Conservation (phyloP, 306 rosid species). For the Fagus crenata region DNA sequence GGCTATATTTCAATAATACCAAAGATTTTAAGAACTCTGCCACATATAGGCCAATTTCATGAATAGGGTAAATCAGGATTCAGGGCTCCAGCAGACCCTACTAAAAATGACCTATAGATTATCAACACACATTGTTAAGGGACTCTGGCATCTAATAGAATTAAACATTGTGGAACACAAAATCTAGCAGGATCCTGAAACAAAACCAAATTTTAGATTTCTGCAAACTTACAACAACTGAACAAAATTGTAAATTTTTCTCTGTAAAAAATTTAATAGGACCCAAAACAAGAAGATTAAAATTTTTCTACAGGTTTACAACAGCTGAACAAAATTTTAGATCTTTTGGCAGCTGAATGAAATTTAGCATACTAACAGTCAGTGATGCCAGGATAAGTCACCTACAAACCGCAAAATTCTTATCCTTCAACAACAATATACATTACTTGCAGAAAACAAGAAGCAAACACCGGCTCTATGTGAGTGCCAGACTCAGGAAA, state of each 20-base stretch:
- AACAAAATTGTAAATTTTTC: too few species aligned
- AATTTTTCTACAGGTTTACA: neutral
- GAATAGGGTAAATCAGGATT: too few species aligned
- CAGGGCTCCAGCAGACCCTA: too few species aligned
- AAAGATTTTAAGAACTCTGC: too few species aligned
- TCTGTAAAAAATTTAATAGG: neutral
- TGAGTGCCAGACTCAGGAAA: neutral
- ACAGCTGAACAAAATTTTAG: neutral
- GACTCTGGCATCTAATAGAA: too few species aligned
- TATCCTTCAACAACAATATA: neutral
- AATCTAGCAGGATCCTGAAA: neutral
- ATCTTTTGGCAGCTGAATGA: neutral
- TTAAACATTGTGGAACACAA: neutral
- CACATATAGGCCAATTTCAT: too few species aligned
- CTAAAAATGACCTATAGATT: too few species aligned
- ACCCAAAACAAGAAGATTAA: too few species aligned
- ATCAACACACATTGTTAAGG: too few species aligned
- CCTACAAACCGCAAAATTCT: neutral
- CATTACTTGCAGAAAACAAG: neutral
- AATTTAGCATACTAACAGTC: neutral
- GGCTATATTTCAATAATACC: too few species aligned
- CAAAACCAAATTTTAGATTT: neutral
- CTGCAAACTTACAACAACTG: neutral
- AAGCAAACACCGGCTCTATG: neutral
- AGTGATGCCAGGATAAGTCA: neutral